A percentile compares a stretch with the other conserved stretches of the same genome.
These are phyloP conservation scores for Macrolepiota albuminosa DNA, from an alignment of 768 basidiomycete species.

Conservation along the genomic window DNA sequence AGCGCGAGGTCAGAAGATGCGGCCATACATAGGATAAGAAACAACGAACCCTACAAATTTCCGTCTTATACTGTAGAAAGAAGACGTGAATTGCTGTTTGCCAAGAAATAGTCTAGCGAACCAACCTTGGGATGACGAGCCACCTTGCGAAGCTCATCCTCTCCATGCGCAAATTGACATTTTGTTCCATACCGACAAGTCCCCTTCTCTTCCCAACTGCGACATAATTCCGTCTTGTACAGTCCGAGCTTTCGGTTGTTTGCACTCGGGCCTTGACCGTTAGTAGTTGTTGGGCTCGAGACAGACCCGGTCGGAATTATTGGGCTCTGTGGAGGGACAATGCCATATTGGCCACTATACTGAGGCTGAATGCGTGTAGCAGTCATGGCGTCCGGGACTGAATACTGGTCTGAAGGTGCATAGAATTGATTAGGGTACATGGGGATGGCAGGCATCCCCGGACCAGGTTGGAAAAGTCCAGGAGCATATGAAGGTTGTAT, in stretches of 20 bases:
- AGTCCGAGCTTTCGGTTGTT: slow-evolving; percentile 89
- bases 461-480: slow-evolving; percentile 51
- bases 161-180: slow-evolving; percentile 92
- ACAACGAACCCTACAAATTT: slow-evolving; percentile 73
- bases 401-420: slow-evolving; percentile 52
- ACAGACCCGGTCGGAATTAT: slow-evolving; percentile 28
- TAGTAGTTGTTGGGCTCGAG: slow-evolving; percentile 39
- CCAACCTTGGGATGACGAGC: slow-evolving; percentile 83
- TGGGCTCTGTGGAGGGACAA: slow-evolving; percentile 26
- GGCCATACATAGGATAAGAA: slow-evolving; percentile 18
- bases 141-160: slow-evolving; percentile 83
- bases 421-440: slow-evolving; percentile 74
- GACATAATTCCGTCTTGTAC: slow-evolving; percentile 88
- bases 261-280: slow-evolving; percentile 70
- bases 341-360: slow-evolving; percentile 49
- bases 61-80: slow-evolving; percentile 75
- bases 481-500: slow-evolving; percentile 50
- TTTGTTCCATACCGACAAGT: slow-evolving; percentile 81
- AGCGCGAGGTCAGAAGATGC: slow-evolving; percentile 4
- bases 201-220: slow-evolving; percentile 92
- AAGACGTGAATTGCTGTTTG: slow-evolving; percentile 14
- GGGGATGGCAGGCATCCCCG: slow-evolving; percentile 49
- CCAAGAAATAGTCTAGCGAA: slow-evolving; percentile 3
- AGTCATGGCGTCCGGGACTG: slow-evolving; percentile 41
- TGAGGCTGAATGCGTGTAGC: slow-evolving; percentile 62